Percentiles rank a stretch among this genome's conserved stretches.
These are phyloP conservation scores for Sporodiniella umbellata DNA, from an alignment of 371 early-diverging fungal genomes.

Conservation along the genomic window DNA sequence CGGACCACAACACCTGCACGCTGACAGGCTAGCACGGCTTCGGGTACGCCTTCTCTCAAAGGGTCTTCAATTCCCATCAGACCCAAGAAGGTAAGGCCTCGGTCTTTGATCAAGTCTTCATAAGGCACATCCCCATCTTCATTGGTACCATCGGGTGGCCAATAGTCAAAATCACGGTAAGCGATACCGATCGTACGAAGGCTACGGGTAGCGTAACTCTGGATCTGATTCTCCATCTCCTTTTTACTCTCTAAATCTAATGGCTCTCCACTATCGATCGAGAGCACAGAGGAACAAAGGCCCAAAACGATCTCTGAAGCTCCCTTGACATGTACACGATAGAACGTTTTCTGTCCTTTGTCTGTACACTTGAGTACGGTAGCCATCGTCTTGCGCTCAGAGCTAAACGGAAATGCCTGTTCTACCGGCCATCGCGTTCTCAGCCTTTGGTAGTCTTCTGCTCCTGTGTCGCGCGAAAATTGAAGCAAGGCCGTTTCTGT, in stretches of 20 bases:
- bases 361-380: slow-evolving; percentile 55
- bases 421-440: slow-evolving; percentile 49
- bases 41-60: slow-evolving; percentile 62
- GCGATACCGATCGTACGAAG: slow-evolving; percentile 66
- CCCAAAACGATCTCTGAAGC: slow-evolving; percentile 75
- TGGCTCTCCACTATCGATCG: too few species aligned
- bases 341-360: slow-evolving; percentile 29
- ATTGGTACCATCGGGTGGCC: slow-evolving; percentile 40
- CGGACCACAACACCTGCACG: slow-evolving; percentile 74
- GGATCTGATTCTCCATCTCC: slow-evolving; percentile 28
- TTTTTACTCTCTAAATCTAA: too few species aligned
- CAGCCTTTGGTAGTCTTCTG: slow-evolving; percentile 42
- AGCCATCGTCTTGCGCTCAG: slow-evolving; percentile 87
- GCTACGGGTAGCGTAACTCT: slow-evolving; percentile 54
- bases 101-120: slow-evolving; percentile 36
- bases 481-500: slow-evolving; percentile 83
- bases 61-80: slow-evolving; percentile 73
- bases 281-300: slow-evolving; percentile 16
- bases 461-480: slow-evolving; percentile 51
- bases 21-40: slow-evolving; percentile 59
- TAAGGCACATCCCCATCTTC: slow-evolving; percentile 47
- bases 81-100: slow-evolving; percentile 47
- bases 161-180: slow-evolving; percentile 61
- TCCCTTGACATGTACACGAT: slow-evolving; percentile 72
- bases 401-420: slow-evolving; percentile 76